Conservation (phyloP, 2,329 filamentous ascomycete species). For the Venturiaceae sp. region DNA sequence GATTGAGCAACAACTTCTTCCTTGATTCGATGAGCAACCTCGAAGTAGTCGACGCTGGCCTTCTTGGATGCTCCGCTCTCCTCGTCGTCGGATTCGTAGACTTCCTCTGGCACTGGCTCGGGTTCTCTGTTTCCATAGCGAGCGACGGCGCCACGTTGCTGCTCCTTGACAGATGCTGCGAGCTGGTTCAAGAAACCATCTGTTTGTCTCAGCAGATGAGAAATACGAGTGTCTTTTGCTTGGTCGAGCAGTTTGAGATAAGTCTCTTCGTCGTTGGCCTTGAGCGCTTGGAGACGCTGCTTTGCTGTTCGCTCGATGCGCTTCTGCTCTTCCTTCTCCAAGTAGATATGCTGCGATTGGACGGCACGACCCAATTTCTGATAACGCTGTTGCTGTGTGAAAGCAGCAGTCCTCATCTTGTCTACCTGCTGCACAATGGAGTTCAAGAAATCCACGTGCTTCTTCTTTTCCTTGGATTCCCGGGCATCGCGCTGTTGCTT, state of each 20-base stretch:
- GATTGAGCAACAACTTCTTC: conserved; percentile 84
- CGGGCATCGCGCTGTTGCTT: conserved; percentile 96
- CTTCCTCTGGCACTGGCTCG: conserved; percentile 40
- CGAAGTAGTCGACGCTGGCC: conserved; percentile 95
- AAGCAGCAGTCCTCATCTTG: conserved; percentile 62
- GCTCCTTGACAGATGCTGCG: conserved; percentile 84
- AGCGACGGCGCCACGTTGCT: conserved; percentile 76
- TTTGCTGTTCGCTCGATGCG: conserved; percentile 95
- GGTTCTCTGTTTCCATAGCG: conserved; percentile 60
- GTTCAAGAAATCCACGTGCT: conserved; percentile 83
- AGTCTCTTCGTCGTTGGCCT: conserved; percentile 98
- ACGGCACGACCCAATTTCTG: conserved; percentile 86
- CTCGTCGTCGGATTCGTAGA: conserved; percentile 57
- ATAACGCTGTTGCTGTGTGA: conserved; percentile 60
- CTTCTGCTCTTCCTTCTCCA: conserved; percentile 99
- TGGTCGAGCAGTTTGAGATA: conserved; percentile 97
- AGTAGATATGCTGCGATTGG: conserved; percentile 83
- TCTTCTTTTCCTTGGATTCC: conserved; percentile 95
- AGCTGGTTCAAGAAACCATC: conserved; percentile 96
- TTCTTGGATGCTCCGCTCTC: conserved; percentile 57
- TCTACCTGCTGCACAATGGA: conserved; percentile 74
- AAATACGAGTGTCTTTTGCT: conserved; percentile 98
- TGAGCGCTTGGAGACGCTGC: conserved; percentile 97
- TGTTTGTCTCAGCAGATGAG: conserved; percentile 90
- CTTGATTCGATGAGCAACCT: conserved; percentile 90